These are phyloP conservation scores for Dryadomyces quercus-mongolicae DNA, from an alignment of 2,329 filamentous ascomycete genomes.

Conservation along the genomic window DNA sequence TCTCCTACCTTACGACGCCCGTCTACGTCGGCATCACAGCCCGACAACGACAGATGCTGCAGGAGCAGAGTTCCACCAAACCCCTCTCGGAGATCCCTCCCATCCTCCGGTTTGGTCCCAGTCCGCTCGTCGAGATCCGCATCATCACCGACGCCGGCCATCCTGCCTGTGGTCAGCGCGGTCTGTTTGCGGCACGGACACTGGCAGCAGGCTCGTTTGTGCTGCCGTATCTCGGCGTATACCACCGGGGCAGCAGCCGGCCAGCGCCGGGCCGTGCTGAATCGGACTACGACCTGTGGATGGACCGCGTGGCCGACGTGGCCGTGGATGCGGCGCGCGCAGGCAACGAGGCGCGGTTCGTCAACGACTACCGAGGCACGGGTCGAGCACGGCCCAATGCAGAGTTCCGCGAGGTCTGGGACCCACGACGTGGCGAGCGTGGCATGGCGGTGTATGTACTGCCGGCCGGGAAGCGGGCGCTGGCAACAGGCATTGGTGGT, in stretches of 20 bases:
- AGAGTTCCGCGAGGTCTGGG: constrained; percentile 49
- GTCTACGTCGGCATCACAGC: constrained; percentile 32
- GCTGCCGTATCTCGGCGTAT: constrained; percentile 48
- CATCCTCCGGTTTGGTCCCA: constrained; percentile 25
- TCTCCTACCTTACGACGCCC: constrained; percentile 41
- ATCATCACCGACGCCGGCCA: constrained; percentile 37
- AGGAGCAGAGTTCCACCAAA: constrained; percentile 11
- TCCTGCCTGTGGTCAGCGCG: constrained; percentile 45
- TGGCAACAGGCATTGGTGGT: background rate
- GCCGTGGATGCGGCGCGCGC: constrained; percentile 46
- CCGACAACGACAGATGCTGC: constrained; percentile 27
- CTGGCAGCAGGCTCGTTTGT: constrained; percentile 44
- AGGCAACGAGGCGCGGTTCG: constrained; percentile 54
- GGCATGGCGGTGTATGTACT: constrained; percentile 49
- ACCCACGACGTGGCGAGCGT: constrained; percentile 34
- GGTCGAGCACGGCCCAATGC: constrained; percentile 34
- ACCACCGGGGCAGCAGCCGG: constrained; percentile 32
- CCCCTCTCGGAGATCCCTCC: constrained; percentile 9
- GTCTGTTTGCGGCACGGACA: constrained; percentile 45
- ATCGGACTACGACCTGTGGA: constrained; percentile 53
- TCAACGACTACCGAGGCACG: constrained; percentile 55
- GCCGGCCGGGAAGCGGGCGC: constrained; percentile 25
- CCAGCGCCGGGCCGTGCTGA: constrained; percentile 16
- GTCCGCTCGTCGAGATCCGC: constrained; percentile 39
- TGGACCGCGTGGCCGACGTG: constrained; percentile 42